Conservation (phyloP, 164 flowering plant species). For the Vitis vinifera region ASM3070453v1 NC_081810.1:406501-407000, state of each 20-base stretch:
- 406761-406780: constrained; percentile 71
- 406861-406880: constrained; percentile 74
- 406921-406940: constrained; percentile 77
- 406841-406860: constrained; percentile 62
- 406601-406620: constrained; percentile 40
- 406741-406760: constrained; percentile 62
- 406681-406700: constrained; percentile 70
- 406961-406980: constrained; percentile 72
- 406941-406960: constrained; percentile 66
- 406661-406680: constrained; percentile 58
- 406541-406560: no score
- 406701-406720: constrained; percentile 55
- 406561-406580: neutral
- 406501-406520: no score
- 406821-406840: constrained; percentile 58
- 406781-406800: constrained; percentile 38
- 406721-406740: constrained; percentile 68
- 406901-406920: constrained; percentile 19
- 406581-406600: no score
- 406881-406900: constrained; percentile 60
- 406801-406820: constrained; percentile 42
- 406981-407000: constrained; percentile 44
- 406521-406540: no score
- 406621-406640: constrained; percentile 37
- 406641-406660: constrained; percentile 60